A percentile compares a stretch with the other conserved stretches of the same genome.
Conservation (phyloP, 768 basidiomycete genomes). For the Phlebiopsis flavidoalba region DNA sequence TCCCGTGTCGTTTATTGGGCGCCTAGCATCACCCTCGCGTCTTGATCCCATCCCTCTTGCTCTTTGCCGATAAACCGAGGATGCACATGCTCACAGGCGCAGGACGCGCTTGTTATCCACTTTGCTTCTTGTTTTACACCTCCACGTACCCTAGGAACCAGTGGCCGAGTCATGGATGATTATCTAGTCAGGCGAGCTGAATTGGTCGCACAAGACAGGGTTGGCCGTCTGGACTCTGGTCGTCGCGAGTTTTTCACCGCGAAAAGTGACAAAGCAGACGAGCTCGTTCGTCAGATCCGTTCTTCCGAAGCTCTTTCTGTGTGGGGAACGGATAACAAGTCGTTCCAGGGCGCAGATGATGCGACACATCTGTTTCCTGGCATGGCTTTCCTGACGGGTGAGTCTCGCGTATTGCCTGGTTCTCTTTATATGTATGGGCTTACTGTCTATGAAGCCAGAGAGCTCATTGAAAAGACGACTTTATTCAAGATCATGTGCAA, state of each 20-base stretch:
- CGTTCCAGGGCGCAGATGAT: constrained; percentile 23
- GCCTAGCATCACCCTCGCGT: not conserved
- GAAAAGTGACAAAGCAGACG: constrained; percentile 50
- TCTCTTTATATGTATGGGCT: not conserved
- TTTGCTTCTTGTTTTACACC: not conserved
- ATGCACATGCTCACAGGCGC: not conserved
- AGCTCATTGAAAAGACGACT: constrained; percentile 49
- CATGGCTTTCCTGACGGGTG: constrained; percentile 75
- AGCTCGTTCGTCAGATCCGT: constrained; percentile 50
- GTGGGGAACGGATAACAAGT: constrained; percentile 47
- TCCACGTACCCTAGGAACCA: not conserved
- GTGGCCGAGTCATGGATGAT: constrained; percentile 9
- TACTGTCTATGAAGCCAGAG: constrained; percentile 10
- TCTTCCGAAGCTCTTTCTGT: constrained; percentile 46
- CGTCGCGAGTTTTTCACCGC: not conserved
- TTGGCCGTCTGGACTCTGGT: constrained; percentile 20
- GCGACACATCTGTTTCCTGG: constrained; percentile 67
- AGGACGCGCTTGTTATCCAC: not conserved
- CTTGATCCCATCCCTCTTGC: not conserved
- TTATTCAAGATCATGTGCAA: constrained; percentile 59
- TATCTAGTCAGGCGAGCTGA: constrained; percentile 19
- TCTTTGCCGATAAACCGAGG: not conserved
- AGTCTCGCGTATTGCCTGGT: not conserved
- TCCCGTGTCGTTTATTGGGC: constrained; percentile 1
- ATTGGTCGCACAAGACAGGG: constrained; percentile 24